Percentiles rank a stretch among this genome's conserved stretches.
Evolutionary conservation across 2,329 filamentous ascomycete species (phyloP).

Genomic region (Lasiodiplodia sp.): DNA sequence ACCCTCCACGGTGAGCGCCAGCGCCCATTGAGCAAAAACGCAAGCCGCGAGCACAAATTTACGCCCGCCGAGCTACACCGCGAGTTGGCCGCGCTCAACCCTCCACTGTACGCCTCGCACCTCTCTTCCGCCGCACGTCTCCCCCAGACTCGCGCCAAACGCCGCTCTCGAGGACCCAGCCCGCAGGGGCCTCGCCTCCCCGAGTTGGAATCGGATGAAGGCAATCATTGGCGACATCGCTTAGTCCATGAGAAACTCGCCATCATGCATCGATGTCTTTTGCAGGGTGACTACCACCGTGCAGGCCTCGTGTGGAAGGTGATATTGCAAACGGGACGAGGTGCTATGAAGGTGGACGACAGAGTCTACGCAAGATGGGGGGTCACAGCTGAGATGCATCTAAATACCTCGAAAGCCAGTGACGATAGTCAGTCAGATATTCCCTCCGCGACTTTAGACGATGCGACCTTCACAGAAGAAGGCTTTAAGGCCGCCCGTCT

Average conservation of each 20-base stretch:
- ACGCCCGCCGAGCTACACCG: slow-evolving; percentile 42
- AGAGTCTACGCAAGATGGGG: slow-evolving; percentile 77
- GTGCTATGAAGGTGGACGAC: slow-evolving; percentile 69
- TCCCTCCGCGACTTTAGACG: slow-evolving; percentile 15
- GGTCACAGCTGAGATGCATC: slow-evolving; percentile 82
- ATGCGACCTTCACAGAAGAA: slow-evolving; percentile 41
- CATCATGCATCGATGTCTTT: slow-evolving; percentile 75
- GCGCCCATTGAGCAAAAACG: background rate
- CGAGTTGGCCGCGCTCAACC: slow-evolving; percentile 51
- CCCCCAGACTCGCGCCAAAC: background rate
- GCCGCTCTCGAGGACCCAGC: background rate
- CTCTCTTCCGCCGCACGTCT: slow-evolving; percentile 19
- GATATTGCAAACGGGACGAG: slow-evolving; percentile 68
- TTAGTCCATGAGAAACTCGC: slow-evolving; percentile 71
- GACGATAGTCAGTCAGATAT: slow-evolving; percentile 16
- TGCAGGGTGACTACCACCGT: slow-evolving; percentile 72
- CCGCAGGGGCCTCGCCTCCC: background rate
- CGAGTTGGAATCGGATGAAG: slow-evolving; percentile 25
- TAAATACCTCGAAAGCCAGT: slow-evolving; percentile 56
- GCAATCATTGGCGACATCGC: slow-evolving; percentile 33
- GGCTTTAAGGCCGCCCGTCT: slow-evolving; percentile 66
- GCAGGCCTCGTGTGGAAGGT: slow-evolving; percentile 79
- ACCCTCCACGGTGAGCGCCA: background rate
- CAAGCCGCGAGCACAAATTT: slow-evolving; percentile 3
- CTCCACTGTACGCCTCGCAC: slow-evolving; percentile 47